Evolutionary conservation across 148 eudicot species (phyloP), one percentile per base, ranked within the genome.

Genomic region (Camellia granthamiana): DNA sequence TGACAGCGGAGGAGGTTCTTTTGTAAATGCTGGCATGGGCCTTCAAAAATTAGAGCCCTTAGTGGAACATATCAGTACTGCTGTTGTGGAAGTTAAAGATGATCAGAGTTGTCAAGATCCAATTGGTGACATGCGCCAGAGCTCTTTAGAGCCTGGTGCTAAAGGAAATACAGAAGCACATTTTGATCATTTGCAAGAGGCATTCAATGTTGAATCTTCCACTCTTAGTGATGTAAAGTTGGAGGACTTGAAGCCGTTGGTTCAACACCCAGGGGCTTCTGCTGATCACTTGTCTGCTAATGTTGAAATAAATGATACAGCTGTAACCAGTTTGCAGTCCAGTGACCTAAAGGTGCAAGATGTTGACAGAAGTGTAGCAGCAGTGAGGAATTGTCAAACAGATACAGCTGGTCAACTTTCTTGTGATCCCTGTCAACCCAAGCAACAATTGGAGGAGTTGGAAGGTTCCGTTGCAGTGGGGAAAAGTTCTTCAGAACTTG

Each of bases 281-380:
- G 68, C 84, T 75, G 61, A 69, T 80, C 68, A 63, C 63, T 81
- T 79, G 16, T 74, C 85, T 76, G 81, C 75, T 70, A 87, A 84
- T 74, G 76, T 64, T 59, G 83, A 84, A 81, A 77, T 38, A 46
- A 76, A 81, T 67, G 85, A 82, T 59, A 74, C 67, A 47, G 74
- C 74, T 41, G 46, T 79, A 14, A 56, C 70, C 51, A 82, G 63
- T 81, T 79, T 86, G 21, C 84, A 86, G 49, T 69, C 78, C 58
- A 80, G 60, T 79, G 89, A 82, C 61, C 86, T 74, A 42, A 85
- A 85, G 78, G 82, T 67, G 51, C 84, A 69, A 76, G 86, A 67
- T 78, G 84, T 54, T 67, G 90, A 77, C 81, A 84, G 82, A 77
- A 81, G 77, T 81, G 47, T 56, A 42, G 86, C 78, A 64, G 84